Percentiles rank a stretch among this genome's conserved stretches.
These are phyloP conservation scores for Pseudophaeomoniella oleicola DNA, from an alignment of 2,329 filamentous ascomycete genomes.

Conservation along the genomic window DNA sequence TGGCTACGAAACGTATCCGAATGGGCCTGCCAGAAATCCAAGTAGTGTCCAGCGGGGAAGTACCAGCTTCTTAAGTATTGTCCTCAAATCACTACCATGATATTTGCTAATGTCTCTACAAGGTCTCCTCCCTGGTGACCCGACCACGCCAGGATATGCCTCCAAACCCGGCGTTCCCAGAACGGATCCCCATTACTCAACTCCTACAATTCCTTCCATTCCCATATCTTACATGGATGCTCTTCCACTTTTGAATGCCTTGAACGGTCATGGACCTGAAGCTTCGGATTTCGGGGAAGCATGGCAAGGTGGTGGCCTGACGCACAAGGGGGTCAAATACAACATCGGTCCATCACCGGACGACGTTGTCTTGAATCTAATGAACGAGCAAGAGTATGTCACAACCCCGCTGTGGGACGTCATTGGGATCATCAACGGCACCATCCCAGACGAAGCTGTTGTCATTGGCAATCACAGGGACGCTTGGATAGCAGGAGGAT, in stretches of 20 bases:
- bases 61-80: constrained; percentile 62
- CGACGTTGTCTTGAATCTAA: constrained; percentile 53
- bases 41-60: constrained; percentile 85
- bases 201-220: constrained; percentile 75
- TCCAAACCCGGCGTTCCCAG: constrained; percentile 81
- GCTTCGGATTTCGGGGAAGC: constrained; percentile 56
- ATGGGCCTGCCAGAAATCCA: constrained; percentile 75
- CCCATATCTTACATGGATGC: constrained; percentile 83
- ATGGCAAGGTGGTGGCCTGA: constrained; percentile 62
- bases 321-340: constrained; percentile 70
- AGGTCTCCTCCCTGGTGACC: constrained; percentile 53
- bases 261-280: constrained; percentile 77
- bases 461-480: constrained; percentile 87
- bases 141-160: constrained; percentile 85
- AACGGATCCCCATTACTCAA: constrained; percentile 51
- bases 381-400: constrained; percentile 68
- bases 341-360: constrained; percentile 72
- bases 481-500: constrained; percentile 77
- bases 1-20: constrained; percentile 63
- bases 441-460: constrained; percentile 66
- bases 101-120: constrained; percentile 9
- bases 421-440: constrained; percentile 79
- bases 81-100: constrained; percentile 2
- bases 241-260: constrained; percentile 69
- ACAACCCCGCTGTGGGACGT: constrained; percentile 81